Conservation (phyloP, 495 filamentous ascomycete species). For the Aspergillus campestris region DNA sequence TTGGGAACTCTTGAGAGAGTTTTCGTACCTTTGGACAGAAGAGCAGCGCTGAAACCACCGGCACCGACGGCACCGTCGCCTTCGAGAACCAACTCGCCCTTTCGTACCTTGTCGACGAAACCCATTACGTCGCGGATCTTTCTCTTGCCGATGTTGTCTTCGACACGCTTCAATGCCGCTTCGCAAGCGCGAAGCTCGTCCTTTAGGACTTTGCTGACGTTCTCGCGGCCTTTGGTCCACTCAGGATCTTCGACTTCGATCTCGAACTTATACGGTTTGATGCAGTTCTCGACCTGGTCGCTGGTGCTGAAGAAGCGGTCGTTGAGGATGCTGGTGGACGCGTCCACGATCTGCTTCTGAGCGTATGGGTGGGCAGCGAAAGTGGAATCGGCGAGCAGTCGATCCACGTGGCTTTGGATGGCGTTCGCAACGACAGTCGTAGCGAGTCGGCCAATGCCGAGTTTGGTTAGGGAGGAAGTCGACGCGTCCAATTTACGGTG, state of each 20-base stretch:
- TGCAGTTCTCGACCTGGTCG: constrained; percentile 98
- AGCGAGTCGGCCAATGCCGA: constrained; percentile 86
- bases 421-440: constrained; percentile 82
- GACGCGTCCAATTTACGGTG: constrained; percentile 91
- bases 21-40: constrained; percentile 67
- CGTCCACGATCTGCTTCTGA: constrained; percentile 81
- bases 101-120: constrained; percentile 84
- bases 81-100: constrained; percentile 74
- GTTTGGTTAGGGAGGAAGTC: constrained; percentile 78
- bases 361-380: constrained; percentile 89
- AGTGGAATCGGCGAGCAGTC: constrained; percentile 64
- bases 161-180: constrained; percentile 62
- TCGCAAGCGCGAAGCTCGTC: constrained; percentile 79
- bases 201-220: constrained; percentile 67
- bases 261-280: constrained; percentile 97
- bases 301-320: constrained; percentile 93
- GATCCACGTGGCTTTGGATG: constrained; percentile 78
- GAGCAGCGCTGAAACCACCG: constrained; percentile 79
- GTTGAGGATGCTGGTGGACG: constrained; percentile 77
- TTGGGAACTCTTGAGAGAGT: not conserved
- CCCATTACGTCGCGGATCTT: constrained; percentile 83
- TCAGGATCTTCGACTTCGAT: constrained; percentile 88
- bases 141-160: constrained; percentile 63
- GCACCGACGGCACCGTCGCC: constrained; percentile 76
- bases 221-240: constrained; percentile 77